These are phyloP conservation scores for Candolleomyces eurysporus DNA, from an alignment of 768 basidiomycete genomes.

Conservation along the genomic window DNA sequence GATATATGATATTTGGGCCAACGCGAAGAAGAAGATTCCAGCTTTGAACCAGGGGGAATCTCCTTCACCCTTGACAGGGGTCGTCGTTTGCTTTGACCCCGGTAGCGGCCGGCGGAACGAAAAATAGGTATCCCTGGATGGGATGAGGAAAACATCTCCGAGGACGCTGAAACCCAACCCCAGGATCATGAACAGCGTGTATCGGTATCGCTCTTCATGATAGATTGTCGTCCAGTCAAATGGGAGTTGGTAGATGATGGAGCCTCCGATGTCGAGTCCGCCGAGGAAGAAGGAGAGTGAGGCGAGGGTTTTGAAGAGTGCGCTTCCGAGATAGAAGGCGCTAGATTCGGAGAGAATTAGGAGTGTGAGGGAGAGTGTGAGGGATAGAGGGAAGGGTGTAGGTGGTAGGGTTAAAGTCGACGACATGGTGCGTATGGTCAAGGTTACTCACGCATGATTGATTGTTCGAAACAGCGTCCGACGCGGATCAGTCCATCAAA, in stretches of 20 bases:
- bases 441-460: too few species aligned
- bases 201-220: constrained; percentile 3
- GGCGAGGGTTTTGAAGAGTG: constrained; percentile 20
- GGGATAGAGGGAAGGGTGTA: background rate
- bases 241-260: background rate
- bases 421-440: background rate
- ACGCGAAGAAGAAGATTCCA: constrained; percentile 19
- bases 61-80: constrained; percentile 9
- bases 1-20: constrained; percentile 20
- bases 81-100: background rate
- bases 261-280: constrained; percentile 5
- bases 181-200: constrained; percentile 12
- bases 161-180: constrained; percentile 21
- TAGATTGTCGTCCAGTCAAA: background rate
- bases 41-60: constrained; percentile 17
- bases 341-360: constrained; percentile 20
- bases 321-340: constrained; percentile 18
- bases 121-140: constrained; percentile 14
- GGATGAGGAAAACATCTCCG: constrained; percentile 23
- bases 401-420: background rate
- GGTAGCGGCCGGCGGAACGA: background rate
- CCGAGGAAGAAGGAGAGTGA: constrained; percentile 21
- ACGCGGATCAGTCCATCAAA: too few species aligned
- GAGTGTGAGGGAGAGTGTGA: constrained; percentile 14
- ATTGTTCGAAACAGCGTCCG: too few species aligned